Percentiles rank a stretch among this genome's conserved stretches.
These are phyloP conservation scores for Vinca minor DNA, from an alignment of 257 asterid species.

Conservation along the genomic window DNA sequence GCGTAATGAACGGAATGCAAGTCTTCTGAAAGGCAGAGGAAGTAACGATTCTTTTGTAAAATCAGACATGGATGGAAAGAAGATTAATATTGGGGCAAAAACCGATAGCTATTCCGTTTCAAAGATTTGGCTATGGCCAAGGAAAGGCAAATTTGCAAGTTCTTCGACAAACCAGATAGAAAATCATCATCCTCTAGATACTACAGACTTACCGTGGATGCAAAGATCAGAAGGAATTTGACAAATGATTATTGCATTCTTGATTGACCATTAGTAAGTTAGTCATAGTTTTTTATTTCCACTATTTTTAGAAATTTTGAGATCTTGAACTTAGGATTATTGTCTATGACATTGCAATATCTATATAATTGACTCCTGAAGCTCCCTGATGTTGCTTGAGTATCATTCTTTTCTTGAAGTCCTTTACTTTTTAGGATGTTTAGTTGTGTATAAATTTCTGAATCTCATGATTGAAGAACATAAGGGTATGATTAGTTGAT, in stretches of 20 bases:
- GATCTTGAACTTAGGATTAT: constrained; percentile 10
- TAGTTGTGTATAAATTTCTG: too few species aligned
- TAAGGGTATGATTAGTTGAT: background rate
- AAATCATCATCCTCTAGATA: constrained; percentile 12
- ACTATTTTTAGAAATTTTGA: constrained; percentile 4
- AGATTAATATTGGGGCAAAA: constrained; percentile 66
- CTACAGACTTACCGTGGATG: constrained; percentile 27
- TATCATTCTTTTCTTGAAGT: constrained; percentile 3
- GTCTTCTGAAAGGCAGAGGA: constrained; percentile 21
- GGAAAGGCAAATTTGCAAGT: constrained; percentile 62
- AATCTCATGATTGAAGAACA: too few species aligned
- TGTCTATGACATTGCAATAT: constrained; percentile 7
- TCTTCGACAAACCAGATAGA: constrained; percentile 33
- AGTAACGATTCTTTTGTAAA: constrained; percentile 21
- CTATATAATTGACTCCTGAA: constrained; percentile 11
- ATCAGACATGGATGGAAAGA: constrained; percentile 53
- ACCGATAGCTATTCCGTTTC: constrained; percentile 91
- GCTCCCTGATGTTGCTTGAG: constrained; percentile 11
- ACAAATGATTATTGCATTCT: constrained; percentile 7
- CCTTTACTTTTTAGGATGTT: background rate
- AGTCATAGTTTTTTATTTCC: constrained; percentile 2
- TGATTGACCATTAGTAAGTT: constrained; percentile 9
- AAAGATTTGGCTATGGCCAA: constrained; percentile 96
- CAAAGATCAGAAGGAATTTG: constrained; percentile 26
- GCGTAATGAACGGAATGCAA: constrained; percentile 16